Conservation (phyloP, 495 filamentous ascomycete genomes). For the Trichoderma virens region DNA sequence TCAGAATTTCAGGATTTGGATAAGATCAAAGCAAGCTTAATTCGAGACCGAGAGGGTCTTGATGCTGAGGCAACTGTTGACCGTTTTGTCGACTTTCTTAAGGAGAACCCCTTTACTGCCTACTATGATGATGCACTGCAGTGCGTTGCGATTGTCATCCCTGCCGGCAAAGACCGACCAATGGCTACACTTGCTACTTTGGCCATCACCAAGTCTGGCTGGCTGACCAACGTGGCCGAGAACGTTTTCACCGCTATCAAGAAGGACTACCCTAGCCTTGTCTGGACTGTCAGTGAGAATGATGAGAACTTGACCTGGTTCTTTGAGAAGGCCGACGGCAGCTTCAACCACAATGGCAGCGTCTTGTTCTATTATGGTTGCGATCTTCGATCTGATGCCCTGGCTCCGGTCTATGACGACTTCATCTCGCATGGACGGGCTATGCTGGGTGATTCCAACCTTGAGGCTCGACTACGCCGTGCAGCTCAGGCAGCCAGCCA, state of each 20-base stretch:
- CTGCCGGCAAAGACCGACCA: conserved; percentile 43
- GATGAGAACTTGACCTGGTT: conserved; percentile 99
- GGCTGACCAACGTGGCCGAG: conserved; percentile 94
- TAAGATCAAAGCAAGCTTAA: conserved; percentile 71
- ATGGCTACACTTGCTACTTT: conserved; percentile 83
- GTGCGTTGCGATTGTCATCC: conserved; percentile 86
- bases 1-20: conserved; percentile 72
- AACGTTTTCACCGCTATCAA: conserved; percentile 91
- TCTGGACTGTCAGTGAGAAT: conserved; percentile 95
- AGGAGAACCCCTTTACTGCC: conserved; percentile 75
- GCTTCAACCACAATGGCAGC: conserved; percentile 72
- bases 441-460: conserved; percentile 87
- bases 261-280: conserved; percentile 83
- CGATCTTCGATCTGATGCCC: conserved; percentile 95
- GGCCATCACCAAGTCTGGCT: conserved; percentile 90
- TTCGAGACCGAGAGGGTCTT: conserved; percentile 77
- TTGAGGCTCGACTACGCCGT: conserved; percentile 73
- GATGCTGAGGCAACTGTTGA: conserved; percentile 80
- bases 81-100: conserved; percentile 71
- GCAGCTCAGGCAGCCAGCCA: conserved; percentile 56
- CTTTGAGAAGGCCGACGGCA: conserved; percentile 94
- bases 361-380: conserved; percentile 97
- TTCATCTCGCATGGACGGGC: conserved; percentile 76
- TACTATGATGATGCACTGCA: conserved; percentile 98
- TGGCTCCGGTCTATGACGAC: conserved; percentile 79